Evolutionary conservation across 2,329 filamentous ascomycete species (phyloP), one percentile per base, ranked within the genome.

Genomic region (Monosporascus sp.): DNA sequence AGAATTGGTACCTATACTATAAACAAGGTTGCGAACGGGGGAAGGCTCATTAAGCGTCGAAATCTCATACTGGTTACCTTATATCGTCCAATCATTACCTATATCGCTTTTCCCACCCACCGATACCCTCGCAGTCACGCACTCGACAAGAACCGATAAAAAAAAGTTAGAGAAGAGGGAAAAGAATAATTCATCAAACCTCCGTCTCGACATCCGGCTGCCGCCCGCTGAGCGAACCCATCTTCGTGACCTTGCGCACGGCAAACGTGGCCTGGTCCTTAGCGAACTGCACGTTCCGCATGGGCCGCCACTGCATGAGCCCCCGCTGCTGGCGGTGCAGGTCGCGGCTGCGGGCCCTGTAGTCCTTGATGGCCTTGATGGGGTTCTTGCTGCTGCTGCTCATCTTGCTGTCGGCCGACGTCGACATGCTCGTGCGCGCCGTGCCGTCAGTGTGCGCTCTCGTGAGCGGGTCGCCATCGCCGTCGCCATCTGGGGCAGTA

Each of bases 281-380:
- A 44, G 87, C 92, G 68, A 97, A 97, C 60, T 85, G 84, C 22
- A 84, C 77, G 66, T 96, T 96, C 41, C 93, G 80, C 67, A 92
- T 88, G 0, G 93, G 92, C 65, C 85, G 89, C 91, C 92, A 97
- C 70, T 97, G 93, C 90, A 97, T 96, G 66, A 96, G 64, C 0
- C 93, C 93, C 11, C 92, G 80, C 61, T 97, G 91, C 72, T 92
- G 90, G 1, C 92, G 82, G 68, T 92, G 87, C 67, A 97, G 78
- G 46, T 88, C 84, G 57, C 87, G 83, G 65, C 86, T 90, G 57
- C 84, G 80, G 52, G 77, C 76, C 62, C 83, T 84, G 67, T 87
- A 83, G 22, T 86, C 79, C 66, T 84, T 84, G 65, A 79, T 76
- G 59, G 79, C 74, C 59, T 75, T 75, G 55, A 83, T 70, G 0